Evolutionary conservation across 179 eudicot species (phyloP).

Genomic region (Drosera spatulata): DNA sequence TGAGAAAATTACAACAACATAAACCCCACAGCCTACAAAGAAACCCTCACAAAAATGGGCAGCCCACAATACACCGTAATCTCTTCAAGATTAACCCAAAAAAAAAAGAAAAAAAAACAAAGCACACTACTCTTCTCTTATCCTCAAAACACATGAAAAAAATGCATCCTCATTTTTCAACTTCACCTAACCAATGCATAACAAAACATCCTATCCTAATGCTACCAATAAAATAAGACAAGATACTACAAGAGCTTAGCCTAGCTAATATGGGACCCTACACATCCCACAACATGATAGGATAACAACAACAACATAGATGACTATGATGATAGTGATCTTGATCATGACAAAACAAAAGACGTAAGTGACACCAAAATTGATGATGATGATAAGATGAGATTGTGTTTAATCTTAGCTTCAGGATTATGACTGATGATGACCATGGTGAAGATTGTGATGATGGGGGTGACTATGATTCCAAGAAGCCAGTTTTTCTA

Average conservation of each 20-base stretch:
- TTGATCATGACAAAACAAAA: not conserved
- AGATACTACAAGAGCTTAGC: conserved; percentile 17
- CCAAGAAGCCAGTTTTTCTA: conserved; percentile 62
- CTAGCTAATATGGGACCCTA: no score
- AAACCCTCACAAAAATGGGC: conserved; percentile 10
- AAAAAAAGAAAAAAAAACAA: no score
- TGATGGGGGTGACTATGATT: conserved; percentile 3
- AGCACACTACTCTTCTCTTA: conserved; percentile 1
- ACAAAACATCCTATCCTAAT: not conserved
- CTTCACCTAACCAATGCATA: conserved; percentile 13
- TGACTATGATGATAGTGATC: conserved; percentile 18
- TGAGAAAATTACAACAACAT: no score
- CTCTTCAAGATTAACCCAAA: no score
- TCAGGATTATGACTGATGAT: conserved; percentile 2
- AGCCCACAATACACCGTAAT: not conserved
- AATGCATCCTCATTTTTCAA: not conserved
- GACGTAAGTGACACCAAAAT: conserved; percentile 11
- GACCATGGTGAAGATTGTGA: not conserved
- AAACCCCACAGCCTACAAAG: no score
- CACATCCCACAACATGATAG: no score
- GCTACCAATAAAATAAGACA: conserved; percentile 9
- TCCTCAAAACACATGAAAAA: not conserved
- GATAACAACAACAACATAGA: conserved; percentile 8
- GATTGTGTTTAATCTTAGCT: not conserved
- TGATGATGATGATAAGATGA: conserved; percentile 12